Base-by-base conservation (phyloP, 2,329 filamentous ascomycete species). In the Volutella citrinella region DNA sequence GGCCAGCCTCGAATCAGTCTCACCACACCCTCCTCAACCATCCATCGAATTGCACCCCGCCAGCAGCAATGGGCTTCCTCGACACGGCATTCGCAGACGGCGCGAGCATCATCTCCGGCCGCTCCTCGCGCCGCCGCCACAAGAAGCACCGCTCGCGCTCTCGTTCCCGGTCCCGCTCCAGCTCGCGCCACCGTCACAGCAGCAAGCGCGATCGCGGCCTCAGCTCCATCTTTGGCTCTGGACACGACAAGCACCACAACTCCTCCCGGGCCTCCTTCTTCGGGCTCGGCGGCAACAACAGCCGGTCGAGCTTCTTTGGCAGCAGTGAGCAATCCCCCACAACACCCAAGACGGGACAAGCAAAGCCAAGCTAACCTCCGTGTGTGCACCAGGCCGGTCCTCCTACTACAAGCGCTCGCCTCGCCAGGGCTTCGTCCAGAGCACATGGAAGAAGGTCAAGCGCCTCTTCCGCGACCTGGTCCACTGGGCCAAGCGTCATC, bases 361-460 rank as follows among this genome's bases (percentile, higher is more conserved):
- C n/a, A n/a, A n/a, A n/a, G n/a, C n/a, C n/a, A n/a, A n/a, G n/a
- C n/a, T n/a, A n/a, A 40, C 35, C 15, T 20, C 19, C 17, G 16
- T 18, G 18, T 5, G 19, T 25, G 27, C 32, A 31, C 19, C 15
- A 61, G 73, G 72, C 52, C 72, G 73, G 38, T 71, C 74, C 17
- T 78, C 76, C 25, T 82, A 85, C 57, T 90, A 89, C 65, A 87
- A 87, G 57, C 85, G 87, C 54, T 85, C 86, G 13, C 87, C 91
- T 3, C 84, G 91, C 48, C 74, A 79, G 40, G 84, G 82, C 54
- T 95, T 94, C 67, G 65, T 95, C 44, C 68, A 79, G 36, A 80
- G 82, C 48, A 72, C 88, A 28, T 74, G 87, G 60, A 77, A 78
- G 61, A 83, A 87, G 53, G 77, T 96, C 41, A 84, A 83, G 56